Evolutionary conservation across 495 filamentous ascomycete species (phyloP).

Genomic region (Trichoderma virens): DNA sequence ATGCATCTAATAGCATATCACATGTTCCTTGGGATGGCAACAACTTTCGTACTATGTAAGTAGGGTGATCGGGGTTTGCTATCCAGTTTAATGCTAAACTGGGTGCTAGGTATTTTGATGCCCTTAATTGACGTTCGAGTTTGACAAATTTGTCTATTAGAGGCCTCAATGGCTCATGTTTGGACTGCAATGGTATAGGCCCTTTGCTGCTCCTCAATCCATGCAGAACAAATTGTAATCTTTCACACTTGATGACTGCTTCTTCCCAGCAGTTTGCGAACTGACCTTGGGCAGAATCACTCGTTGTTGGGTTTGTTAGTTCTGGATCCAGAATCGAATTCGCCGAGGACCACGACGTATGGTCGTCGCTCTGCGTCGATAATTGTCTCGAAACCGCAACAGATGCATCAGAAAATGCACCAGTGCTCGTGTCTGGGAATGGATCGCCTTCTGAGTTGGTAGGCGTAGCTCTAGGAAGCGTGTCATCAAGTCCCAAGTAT

Average conservation of each 20-base stretch:
- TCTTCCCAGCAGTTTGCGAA: not conserved
- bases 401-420: not conserved
- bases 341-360: not conserved
- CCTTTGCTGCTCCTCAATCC: slow-evolving; percentile 17
- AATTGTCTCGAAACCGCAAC: not conserved
- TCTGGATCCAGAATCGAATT: not conserved
- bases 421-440: not conserved
- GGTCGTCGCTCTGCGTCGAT: not conserved
- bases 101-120: slow-evolving; percentile 27
- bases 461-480: not conserved
- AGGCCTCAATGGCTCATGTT: slow-evolving; percentile 37
- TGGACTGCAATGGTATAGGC: slow-evolving; percentile 21
- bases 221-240: not conserved
- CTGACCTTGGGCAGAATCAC: not conserved
- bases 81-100: not conserved
- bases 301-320: not conserved
- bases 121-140: slow-evolving; percentile 23
- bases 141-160: slow-evolving; percentile 28
- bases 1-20: slow-evolving; percentile 27
- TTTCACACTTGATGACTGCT: not conserved
- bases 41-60: slow-evolving; percentile 14
- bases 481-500: not conserved
- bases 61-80: not conserved
- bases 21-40: slow-evolving; percentile 34
- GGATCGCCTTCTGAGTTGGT: not conserved